phyloP scores from a whole-genome alignment of 768 basidiomycete genomes.

The Erythrobasidium yunnanense region DNA sequence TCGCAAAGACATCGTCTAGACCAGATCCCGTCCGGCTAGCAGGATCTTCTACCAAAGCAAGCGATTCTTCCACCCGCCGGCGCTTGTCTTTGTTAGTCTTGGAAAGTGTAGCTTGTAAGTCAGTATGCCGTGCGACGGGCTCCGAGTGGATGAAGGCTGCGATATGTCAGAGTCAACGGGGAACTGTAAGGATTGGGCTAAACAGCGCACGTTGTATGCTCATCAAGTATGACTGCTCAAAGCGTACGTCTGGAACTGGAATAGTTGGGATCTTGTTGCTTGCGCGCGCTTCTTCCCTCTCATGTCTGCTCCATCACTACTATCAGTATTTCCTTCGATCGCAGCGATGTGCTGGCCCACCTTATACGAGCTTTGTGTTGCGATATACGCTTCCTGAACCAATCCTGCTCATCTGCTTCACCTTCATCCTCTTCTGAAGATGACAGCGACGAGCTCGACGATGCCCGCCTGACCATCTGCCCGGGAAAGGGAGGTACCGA shows the following conservation, averaged over 20 bases:
- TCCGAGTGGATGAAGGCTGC: constrained; percentile 22
- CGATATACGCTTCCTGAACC: neutral
- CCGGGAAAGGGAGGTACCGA: neutral
- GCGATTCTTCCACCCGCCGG: constrained; percentile 11
- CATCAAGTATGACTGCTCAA: constrained; percentile 23
- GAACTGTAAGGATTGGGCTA: neutral
- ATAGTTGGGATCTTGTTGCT: constrained; percentile 12
- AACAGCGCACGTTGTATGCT: constrained; percentile 1
- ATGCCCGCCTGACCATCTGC: neutral
- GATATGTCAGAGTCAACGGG: neutral
- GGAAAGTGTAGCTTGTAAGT: neutral
- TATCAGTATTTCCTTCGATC: neutral
- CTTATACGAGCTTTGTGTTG: neutral
- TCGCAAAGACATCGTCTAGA: constrained; percentile 3
- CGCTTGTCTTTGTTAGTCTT: constrained; percentile 6
- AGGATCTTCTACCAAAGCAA: constrained; percentile 18
- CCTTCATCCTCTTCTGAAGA: neutral
- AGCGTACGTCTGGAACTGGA: constrained; percentile 22
- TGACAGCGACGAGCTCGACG: neutral
- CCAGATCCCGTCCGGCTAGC: neutral
- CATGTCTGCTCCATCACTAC: neutral
- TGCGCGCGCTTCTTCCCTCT: constrained; percentile 1
- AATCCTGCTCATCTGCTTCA: constrained; percentile 15
- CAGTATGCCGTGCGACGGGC: neutral
- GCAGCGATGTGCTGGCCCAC: neutral